Evolutionary conservation across 371 early-diverging fungal species (phyloP).

Genomic region (Umbelopsis sp.): DNA sequence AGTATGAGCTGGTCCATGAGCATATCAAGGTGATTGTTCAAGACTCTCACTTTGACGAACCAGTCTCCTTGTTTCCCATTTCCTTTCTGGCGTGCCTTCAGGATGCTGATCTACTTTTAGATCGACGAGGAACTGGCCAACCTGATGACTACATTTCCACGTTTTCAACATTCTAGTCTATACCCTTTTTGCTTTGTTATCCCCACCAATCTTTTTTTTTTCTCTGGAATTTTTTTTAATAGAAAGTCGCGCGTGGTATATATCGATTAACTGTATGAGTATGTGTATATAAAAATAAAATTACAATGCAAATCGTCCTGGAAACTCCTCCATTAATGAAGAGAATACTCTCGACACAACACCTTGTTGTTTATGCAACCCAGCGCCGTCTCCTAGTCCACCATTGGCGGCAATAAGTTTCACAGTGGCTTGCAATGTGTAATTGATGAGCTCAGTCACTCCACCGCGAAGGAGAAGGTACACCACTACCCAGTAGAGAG

Average conservation of each 20-base stretch:
- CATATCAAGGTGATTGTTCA: conserved; percentile 15
- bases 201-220: neutral
- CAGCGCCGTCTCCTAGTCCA: neutral
- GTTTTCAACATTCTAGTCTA: conserved; percentile 8
- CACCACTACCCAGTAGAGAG: conserved; percentile 4
- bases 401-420: conserved; percentile 13
- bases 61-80: conserved; percentile 4
- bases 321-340: conserved; percentile 13
- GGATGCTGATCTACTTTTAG: conserved; percentile 15
- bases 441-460: conserved; percentile 15
- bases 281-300: conserved; percentile 13
- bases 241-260: conserved; percentile 1
- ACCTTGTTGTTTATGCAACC: neutral
- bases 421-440: neutral
- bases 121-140: neutral
- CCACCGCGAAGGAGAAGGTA: conserved; percentile 5
- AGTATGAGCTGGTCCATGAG: conserved; percentile 8
- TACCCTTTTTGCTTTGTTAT: neutral
- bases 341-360: conserved; percentile 1
- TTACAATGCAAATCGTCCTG: conserved; percentile 16
- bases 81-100: conserved; percentile 17
- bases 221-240: neutral
- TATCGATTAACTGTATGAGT: conserved; percentile 10
- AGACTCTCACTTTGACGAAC: conserved; percentile 15
- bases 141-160: conserved; percentile 13